Conservation (phyloP, 2,329 filamentous ascomycete genomes). For the Penicillium sp. region DNA sequence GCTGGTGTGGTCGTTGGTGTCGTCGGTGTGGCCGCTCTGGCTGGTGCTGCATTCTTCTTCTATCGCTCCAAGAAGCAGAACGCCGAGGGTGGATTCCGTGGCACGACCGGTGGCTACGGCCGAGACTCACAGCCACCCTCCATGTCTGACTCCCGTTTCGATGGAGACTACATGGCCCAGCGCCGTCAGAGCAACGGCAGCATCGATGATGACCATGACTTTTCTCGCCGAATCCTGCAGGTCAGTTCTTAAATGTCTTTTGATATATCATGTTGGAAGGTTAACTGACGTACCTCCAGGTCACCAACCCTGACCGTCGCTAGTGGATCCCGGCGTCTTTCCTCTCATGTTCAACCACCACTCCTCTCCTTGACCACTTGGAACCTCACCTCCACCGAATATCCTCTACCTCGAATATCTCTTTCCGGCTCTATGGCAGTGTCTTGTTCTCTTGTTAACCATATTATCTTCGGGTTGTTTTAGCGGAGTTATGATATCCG, state of each 20-base stretch:
- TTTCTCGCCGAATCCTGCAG: conserved; percentile 92
- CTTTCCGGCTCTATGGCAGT: conserved; percentile 22
- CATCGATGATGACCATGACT: conserved; percentile 96
- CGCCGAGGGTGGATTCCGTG: conserved; percentile 81
- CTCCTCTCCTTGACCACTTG: conserved; percentile 15
- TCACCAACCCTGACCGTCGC: conserved; percentile 42
- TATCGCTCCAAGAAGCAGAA: conserved; percentile 75
- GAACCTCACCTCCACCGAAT: conserved; percentile 17
- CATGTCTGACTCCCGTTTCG: conserved; percentile 80
- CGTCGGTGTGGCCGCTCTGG: conserved; percentile 66
- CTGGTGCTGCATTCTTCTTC: conserved; percentile 72
- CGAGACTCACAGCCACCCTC: conserved; percentile 69
- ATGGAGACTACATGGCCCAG: conserved; percentile 79
- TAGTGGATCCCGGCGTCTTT: conserved; percentile 20
- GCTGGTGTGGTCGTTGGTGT: conserved; percentile 87
- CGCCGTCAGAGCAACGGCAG: conserved; percentile 89
- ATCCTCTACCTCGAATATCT: conserved; percentile 19
- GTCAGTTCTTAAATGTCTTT: not conserved
- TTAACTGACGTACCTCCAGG: conserved; percentile 24
- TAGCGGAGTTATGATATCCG: conserved; percentile 37
- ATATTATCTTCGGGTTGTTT: conserved; percentile 30
- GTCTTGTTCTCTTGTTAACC: conserved; percentile 15
- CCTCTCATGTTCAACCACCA: conserved; percentile 6
- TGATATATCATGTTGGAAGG: not conserved
- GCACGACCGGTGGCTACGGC: conserved; percentile 76